phyloP scores from a whole-genome alignment of 495 filamentous ascomycete genomes.

The Sabuloglossum arenarium region DNA sequence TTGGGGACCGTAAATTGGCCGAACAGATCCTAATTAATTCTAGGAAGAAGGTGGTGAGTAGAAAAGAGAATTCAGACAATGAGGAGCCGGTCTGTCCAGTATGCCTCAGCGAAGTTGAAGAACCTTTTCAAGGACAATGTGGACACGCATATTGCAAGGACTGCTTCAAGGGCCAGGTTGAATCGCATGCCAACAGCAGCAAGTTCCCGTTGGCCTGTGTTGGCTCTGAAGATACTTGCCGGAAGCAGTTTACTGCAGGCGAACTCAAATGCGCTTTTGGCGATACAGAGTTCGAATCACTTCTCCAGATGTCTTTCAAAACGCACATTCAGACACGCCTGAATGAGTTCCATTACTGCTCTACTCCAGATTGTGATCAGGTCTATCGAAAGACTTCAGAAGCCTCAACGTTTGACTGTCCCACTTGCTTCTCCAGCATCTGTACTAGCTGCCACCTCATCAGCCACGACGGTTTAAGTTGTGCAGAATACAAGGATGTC shows the following conservation, averaged over 20 bases:
- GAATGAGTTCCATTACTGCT: conserved; percentile 18
- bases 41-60: conserved; percentile 10
- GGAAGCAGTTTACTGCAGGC: conserved; percentile 10
- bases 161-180: conserved; percentile 21
- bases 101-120: conserved; percentile 21
- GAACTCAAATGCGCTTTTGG: conserved; percentile 20
- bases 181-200: conserved; percentile 7
- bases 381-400: conserved; percentile 17
- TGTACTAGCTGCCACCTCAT: conserved; percentile 20
- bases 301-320: conserved; percentile 19
- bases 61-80: conserved; percentile 6
- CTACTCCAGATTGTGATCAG: conserved; percentile 20
- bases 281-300: conserved; percentile 17
- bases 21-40: background rate
- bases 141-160: conserved; percentile 24
- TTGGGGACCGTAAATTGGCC: background rate
- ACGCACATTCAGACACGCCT: conserved; percentile 19
- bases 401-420: conserved; percentile 16
- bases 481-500: conserved; percentile 17
- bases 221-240: conserved; percentile 13
- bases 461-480: conserved; percentile 18
- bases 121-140: conserved; percentile 20
- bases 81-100: conserved; percentile 15
- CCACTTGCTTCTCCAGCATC: conserved; percentile 15
- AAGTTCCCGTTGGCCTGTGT: conserved; percentile 14